Evolutionary conservation across 164 flowering plant species (phyloP).

Genomic region (Aristolochia contorta): DNA sequence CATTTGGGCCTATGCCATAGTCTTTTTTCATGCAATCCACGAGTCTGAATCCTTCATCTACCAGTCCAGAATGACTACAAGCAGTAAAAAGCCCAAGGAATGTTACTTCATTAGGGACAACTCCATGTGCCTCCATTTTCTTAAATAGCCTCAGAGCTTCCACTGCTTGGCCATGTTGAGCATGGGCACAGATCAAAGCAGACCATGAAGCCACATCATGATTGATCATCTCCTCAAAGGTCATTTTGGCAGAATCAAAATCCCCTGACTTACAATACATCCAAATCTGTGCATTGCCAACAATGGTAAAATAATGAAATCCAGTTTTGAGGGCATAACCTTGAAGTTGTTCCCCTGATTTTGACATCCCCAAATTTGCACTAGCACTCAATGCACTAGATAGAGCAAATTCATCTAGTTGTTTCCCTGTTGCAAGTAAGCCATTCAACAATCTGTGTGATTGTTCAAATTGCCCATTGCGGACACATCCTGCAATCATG

Average conservation of each 20-base stretch:
- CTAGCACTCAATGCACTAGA: slow-evolving; percentile 42
- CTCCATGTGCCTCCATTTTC: slow-evolving; percentile 27
- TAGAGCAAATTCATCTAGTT: slow-evolving; percentile 41
- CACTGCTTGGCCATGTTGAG: slow-evolving; percentile 49
- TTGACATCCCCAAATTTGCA: slow-evolving; percentile 35
- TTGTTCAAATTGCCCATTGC: slow-evolving; percentile 31
- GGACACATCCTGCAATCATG: slow-evolving; percentile 36
- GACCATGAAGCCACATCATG: slow-evolving; percentile 49
- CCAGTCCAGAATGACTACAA: slow-evolving; percentile 58
- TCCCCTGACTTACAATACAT: slow-evolving; percentile 59
- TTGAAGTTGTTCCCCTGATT: slow-evolving; percentile 50
- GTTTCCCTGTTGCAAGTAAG: slow-evolving; percentile 23
- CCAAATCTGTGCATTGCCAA: slow-evolving; percentile 42
- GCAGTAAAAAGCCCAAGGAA: slow-evolving; percentile 51
- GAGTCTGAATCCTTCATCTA: slow-evolving; percentile 48
- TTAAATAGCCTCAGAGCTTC: slow-evolving; percentile 39
- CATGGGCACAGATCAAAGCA: slow-evolving; percentile 40
- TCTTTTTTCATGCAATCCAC: slow-evolving; percentile 33
- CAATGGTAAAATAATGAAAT: slow-evolving; percentile 15
- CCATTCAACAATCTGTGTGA: slow-evolving; percentile 30
- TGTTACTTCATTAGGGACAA: slow-evolving; percentile 40
- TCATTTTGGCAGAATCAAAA: slow-evolving; percentile 32
- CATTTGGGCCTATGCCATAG: slow-evolving; percentile 25
- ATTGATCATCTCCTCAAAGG: slow-evolving; percentile 27
- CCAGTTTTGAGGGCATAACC: slow-evolving; percentile 38